Percentiles rank a stretch among this genome's conserved stretches.
Evolutionary conservation across 106 monocot species (phyloP).

Genomic region (Narthecium ossifragum): DNA sequence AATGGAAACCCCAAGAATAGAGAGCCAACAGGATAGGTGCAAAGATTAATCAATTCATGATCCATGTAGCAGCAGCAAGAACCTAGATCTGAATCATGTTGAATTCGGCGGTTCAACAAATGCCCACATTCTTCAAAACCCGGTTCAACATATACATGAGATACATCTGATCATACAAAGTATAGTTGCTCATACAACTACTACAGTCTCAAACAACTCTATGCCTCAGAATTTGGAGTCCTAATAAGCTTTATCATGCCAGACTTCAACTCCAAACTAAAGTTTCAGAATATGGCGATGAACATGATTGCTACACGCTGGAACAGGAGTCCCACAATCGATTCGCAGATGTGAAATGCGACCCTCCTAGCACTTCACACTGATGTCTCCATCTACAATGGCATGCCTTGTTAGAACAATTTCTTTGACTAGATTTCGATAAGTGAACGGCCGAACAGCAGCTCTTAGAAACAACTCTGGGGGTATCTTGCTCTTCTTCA

Average conservation of each 20-base stretch:
- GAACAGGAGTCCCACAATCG: not conserved
- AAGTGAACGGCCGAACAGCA: conserved; percentile 85
- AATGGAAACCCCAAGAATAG: too few species aligned
- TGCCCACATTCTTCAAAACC: too few species aligned
- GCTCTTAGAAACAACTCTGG: conserved; percentile 69
- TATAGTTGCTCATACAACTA: too few species aligned
- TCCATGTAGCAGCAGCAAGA: too few species aligned
- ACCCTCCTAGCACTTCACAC: not conserved
- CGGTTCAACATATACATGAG: too few species aligned
- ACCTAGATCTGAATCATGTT: too few species aligned
- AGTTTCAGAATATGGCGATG: too few species aligned
- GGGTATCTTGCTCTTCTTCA: conserved; percentile 38
- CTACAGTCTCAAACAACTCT: not conserved
- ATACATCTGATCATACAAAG: too few species aligned
- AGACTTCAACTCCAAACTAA: not conserved
- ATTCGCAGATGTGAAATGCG: not conserved
- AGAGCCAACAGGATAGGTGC: too few species aligned
- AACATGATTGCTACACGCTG: not conserved
- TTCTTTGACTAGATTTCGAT: conserved; percentile 93
- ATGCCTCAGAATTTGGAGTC: not conserved
- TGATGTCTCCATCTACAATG: conserved; percentile 75
- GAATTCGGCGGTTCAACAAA: too few species aligned
- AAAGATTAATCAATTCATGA: too few species aligned
- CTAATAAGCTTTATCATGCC: not conserved
- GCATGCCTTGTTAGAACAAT: conserved; percentile 88